Evolutionary conservation across 768 basidiomycete genomes (phyloP), one percentile per base, ranked within the genome.

Genomic region (Hygrophorus russula): DNA sequence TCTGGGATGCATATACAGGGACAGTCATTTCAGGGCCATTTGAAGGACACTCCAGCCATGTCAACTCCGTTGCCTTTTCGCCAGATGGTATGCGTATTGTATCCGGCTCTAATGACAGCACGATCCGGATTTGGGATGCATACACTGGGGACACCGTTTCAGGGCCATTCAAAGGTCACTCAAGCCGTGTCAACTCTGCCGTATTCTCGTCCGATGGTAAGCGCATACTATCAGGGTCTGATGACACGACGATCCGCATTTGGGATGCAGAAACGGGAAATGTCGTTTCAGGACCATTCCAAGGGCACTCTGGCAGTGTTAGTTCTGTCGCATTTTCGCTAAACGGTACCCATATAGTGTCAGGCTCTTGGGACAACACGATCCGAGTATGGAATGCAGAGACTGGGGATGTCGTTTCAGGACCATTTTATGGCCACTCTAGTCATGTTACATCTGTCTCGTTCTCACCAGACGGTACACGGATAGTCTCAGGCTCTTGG

Each of bases 381-480:
- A 27, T 40, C 14, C 24, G 39, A 15, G 29, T 41, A 7, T 41
- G 40, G 40, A 46, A 31, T 39, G 41, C 40, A 14, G 36, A 8
- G 20, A 49, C 49, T 40, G 49, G 49, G 15, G 40, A 31, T 13
- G 18, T 13, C n/a, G 20, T 41, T 10, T 24, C 29, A 15, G 29
- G 14, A 28, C 29, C 35, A 17, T 37, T 50, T 5, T 10, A 19
- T 11, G 42, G 42, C 13, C 42, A 43, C 19, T 9, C 42, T 5
- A n/a, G n/a, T 11, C 11, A 12, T 35, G 52, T 59, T 20, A 48
- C 37, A 8, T 51, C 52, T 19, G 51, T 61, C 17, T 45, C 50
- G 18, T 55, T 59, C 49, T 57, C 59, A 6, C 53, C 55, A 1
- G 51, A 59, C 43, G 56, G 57, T 4, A 43, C 46, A 19, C 47